Conservation (phyloP, 495 filamentous ascomycete genomes). For the Penicillium bialowiezense region DNA sequence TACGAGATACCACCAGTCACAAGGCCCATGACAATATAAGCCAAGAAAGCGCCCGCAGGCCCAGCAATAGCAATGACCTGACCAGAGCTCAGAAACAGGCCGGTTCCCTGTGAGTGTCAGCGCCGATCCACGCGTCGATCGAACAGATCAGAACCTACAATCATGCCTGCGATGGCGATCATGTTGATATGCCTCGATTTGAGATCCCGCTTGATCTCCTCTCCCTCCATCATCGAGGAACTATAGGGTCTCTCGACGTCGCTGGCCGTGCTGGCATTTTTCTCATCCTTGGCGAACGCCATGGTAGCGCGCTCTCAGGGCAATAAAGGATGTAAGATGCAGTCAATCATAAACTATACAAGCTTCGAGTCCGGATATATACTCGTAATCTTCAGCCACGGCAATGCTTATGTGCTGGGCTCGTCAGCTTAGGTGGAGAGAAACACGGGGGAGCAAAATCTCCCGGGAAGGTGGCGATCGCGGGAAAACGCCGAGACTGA, state of each 20-base stretch:
- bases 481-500: background rate
- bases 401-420: no score
- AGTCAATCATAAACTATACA: no score
- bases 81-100: conserved; percentile 44
- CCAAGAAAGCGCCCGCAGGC: conserved; percentile 48
- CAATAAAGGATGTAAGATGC: background rate
- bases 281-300: conserved; percentile 8
- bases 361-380: no score
- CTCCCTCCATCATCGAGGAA: background rate
- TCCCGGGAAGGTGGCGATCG: background rate
- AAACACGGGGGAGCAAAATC: background rate
- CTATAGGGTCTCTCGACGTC: conserved; percentile 1
- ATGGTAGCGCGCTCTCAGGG: background rate
- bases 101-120: conserved; percentile 7
- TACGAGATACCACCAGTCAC: conserved; percentile 15
- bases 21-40: conserved; percentile 23
- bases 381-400: no score
- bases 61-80: conserved; percentile 55
- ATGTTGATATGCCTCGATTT: conserved; percentile 25
- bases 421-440: background rate
- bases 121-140: background rate
- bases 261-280: background rate
- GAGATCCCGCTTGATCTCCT: conserved; percentile 28
- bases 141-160: conserved; percentile 7
- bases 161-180: conserved; percentile 22